These are phyloP conservation scores for Didymella segeticola DNA, from an alignment of 2,329 filamentous ascomycete genomes.

Conservation along the genomic window DNA sequence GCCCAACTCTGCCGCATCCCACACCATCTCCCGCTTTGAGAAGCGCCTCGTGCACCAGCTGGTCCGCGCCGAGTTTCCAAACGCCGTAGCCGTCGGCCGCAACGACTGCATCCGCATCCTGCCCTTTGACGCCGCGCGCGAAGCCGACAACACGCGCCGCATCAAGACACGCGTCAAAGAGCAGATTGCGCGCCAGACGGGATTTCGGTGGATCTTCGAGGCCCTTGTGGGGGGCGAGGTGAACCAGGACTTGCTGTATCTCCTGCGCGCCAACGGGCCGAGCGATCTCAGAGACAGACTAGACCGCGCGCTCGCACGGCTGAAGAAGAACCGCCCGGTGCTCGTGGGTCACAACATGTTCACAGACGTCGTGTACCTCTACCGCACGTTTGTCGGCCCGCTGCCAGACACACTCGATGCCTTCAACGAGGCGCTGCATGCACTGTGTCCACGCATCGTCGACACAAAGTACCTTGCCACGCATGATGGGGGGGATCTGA, in stretches of 20 bases:
- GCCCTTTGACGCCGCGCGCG: conserved; percentile 51
- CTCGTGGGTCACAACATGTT: conserved; percentile 72
- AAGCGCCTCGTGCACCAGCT: conserved; percentile 71
- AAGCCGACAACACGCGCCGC: conserved; percentile 49
- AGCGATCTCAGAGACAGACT: conserved; percentile 45
- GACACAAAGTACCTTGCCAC: conserved; percentile 71
- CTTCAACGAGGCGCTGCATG: conserved; percentile 60
- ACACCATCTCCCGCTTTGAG: conserved; percentile 58
- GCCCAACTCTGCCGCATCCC: conserved; percentile 17
- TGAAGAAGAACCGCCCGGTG: conserved; percentile 57
- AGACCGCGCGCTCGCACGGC: conserved; percentile 48
- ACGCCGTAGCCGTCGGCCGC: conserved; percentile 52
- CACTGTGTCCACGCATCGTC: conserved; percentile 63
- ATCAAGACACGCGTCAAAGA: conserved; percentile 50
- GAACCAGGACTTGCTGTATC: conserved; percentile 45
- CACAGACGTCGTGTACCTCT: conserved; percentile 68
- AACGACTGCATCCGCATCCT: conserved; percentile 54
- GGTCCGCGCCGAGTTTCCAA: conserved; percentile 66
- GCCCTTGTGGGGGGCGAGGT: conserved; percentile 51
- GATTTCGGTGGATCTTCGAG: conserved; percentile 60
- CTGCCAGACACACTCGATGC: conserved; percentile 62
- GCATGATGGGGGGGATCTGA: conserved; percentile 60
- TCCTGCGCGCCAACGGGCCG: conserved; percentile 46
- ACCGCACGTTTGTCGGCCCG: conserved; percentile 65
- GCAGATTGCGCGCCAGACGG: conserved; percentile 53